Conservation (phyloP, 2,329 filamentous ascomycete genomes). For the Cordyceps militaris region DNA sequence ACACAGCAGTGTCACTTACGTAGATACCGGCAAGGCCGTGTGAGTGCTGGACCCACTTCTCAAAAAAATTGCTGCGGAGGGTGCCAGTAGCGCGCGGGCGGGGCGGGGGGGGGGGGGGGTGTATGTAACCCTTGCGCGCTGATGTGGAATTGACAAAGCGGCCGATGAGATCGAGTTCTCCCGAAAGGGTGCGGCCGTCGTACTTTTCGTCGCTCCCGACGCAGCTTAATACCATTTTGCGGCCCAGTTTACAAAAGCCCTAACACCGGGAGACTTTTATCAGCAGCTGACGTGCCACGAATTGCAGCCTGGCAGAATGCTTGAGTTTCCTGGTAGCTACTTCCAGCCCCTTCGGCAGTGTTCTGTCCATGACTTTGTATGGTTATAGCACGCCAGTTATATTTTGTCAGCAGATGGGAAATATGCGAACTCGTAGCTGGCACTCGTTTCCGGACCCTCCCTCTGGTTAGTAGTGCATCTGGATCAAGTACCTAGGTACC, state of each 20-base stretch:
- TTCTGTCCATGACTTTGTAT: background rate
- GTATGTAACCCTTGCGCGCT: background rate
- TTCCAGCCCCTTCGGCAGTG: background rate
- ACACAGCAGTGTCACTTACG: background rate
- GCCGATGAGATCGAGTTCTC: slow-evolving; percentile 11
- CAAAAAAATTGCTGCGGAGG: slow-evolving; percentile 1
- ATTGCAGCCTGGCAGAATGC: background rate
- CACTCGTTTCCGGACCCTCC: background rate
- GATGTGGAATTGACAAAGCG: slow-evolving; percentile 2
- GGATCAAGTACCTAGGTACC: background rate
- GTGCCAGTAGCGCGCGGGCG: background rate
- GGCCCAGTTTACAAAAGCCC: background rate
- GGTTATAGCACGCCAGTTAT: background rate
- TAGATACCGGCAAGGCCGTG: slow-evolving; percentile 8
- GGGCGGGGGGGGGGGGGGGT: background rate
- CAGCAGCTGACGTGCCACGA: background rate
- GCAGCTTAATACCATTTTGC: background rate
- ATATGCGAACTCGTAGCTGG: background rate
- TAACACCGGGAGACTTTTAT: background rate
- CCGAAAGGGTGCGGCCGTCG: slow-evolving; percentile 1
- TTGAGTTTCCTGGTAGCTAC: background rate
- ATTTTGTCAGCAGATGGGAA: background rate
- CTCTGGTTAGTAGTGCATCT: background rate
- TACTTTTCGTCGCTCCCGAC: slow-evolving; percentile 3
- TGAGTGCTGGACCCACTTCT: background rate